Base-by-base conservation (phyloP, 495 filamentous ascomycete species). In the Xylaria palmicola region DNA sequence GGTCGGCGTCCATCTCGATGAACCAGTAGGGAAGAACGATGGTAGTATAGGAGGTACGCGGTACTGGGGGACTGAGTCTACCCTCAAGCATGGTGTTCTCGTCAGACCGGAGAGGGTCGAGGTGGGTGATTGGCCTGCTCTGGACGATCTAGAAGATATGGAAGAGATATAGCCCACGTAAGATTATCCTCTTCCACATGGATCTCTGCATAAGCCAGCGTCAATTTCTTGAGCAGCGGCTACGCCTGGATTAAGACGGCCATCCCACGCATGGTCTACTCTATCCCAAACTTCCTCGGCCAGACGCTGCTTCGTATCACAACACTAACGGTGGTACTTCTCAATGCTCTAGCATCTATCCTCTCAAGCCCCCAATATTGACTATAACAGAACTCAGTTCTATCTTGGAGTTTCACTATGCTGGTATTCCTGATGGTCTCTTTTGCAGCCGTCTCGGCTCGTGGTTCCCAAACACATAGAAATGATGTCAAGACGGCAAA, bases 21-120 rank as follows among this genome's bases (percentile, higher is more conserved):
- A 96, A 73, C 91, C 91, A 4, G 86, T 86, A 34, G 92, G 92
- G 30, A 94, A 90, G 78, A 97, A 97, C 65, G 91, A 97, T 71
- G 92, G 92, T 17, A 90, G 87, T 65, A 81, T 95, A 41, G 81
- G 80, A n/a, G 89, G 88, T 27, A 85, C 83, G 59, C 79, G 86
- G 48, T 95, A 94, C 75, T 97, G 95, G 77, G 81, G 81, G 17
- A 74, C 78, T n/a, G 78, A 79, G 30, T 80, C 78, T n/a, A 62
- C 69, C 20, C 65, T 82, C 53, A 93, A 94, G 71, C 83, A 81
- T 53, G 93, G 93, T 13, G 87, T 90, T 26, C 96, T 97, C 72
- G 91, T 97, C 9, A 83, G 92, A 70, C 90, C 94, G 30, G 94
- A 97, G 65, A 83, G 92, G 69, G 85, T 97, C 7, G 90, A 97